Evolutionary conservation across 352 stramenopile species (phyloP).

Genomic region (Phytophthora multivora): DNA sequence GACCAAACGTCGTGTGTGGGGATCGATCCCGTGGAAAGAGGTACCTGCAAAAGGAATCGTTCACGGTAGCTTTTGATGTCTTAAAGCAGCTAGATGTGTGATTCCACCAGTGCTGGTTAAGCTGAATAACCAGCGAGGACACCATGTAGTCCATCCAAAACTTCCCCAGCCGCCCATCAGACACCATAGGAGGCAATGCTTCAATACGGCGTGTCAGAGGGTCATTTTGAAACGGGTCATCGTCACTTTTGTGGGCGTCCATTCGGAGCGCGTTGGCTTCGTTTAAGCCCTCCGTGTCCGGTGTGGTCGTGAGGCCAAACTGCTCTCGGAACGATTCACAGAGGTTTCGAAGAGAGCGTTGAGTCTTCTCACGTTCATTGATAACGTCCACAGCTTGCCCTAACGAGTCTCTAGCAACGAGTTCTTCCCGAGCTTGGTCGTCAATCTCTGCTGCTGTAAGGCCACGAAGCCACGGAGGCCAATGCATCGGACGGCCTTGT

Average conservation of each 20-base stretch:
- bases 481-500: not conserved
- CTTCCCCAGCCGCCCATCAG: not conserved
- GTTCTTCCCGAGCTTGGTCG: not conserved
- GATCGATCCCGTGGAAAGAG: not conserved
- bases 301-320: not conserved
- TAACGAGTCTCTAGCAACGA: not conserved
- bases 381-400: not conserved
- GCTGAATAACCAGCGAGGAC: not conserved
- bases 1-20: not conserved
- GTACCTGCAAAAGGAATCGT: not conserved
- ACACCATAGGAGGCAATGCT: not conserved
- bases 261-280: not conserved
- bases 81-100: constrained; percentile 11
- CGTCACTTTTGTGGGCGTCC: not conserved
- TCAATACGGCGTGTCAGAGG: not conserved
- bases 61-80: not conserved
- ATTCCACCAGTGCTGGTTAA: constrained; percentile 15
- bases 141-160: constrained; percentile 11
- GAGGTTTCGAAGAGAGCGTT: not conserved
- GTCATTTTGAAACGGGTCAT: constrained; percentile 6
- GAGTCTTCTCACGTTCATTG: not conserved
- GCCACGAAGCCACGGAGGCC: not conserved
- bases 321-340: not conserved
- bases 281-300: not conserved
- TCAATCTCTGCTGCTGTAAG: not conserved